Percentiles rank a stretch among this genome's conserved stretches.
Conservation (phyloP, 176 grass and related monocot genomes). For the Puya raimondii region DNA sequence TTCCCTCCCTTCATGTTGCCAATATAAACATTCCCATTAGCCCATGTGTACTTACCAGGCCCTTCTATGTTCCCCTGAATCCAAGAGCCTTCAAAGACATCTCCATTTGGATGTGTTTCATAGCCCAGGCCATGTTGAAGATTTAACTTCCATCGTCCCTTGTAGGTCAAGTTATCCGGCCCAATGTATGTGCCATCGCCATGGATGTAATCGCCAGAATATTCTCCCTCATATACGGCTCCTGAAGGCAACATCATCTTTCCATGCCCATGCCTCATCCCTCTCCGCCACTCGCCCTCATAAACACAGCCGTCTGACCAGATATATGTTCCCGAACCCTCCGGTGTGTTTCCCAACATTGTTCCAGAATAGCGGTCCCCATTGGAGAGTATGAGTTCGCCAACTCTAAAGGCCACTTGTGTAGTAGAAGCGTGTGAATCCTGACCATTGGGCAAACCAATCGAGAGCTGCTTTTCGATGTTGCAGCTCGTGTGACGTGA, state of each 20-base stretch:
- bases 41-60: constrained; percentile 78
- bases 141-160: constrained; percentile 83
- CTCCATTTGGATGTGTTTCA: constrained; percentile 72
- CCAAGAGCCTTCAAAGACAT: constrained; percentile 85
- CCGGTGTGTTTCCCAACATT: constrained; percentile 54
- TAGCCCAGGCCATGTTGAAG: constrained; percentile 74
- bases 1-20: constrained; percentile 84
- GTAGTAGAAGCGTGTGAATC: constrained; percentile 31
- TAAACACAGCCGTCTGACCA: constrained; percentile 81
- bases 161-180: constrained; percentile 49
- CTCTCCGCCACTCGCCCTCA: constrained; percentile 72
- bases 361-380: constrained; percentile 66
- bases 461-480: constrained; percentile 32
- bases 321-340: constrained; percentile 62
- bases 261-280: constrained; percentile 80
- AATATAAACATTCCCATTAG: constrained; percentile 59
- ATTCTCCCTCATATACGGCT: constrained; percentile 61
- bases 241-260: constrained; percentile 60
- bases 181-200: constrained; percentile 63
- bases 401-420: constrained; percentile 43
- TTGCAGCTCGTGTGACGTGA: constrained; percentile 42
- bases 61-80: constrained; percentile 84
- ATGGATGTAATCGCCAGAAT: constrained; percentile 71
- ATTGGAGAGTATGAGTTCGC: constrained; percentile 45
- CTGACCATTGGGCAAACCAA: constrained; percentile 36